A percentile compares a stretch with the other conserved stretches of the same genome.
Evolutionary conservation across 2,329 filamentous ascomycete genomes (phyloP).

Genomic region (Moelleriella libera): DNA sequence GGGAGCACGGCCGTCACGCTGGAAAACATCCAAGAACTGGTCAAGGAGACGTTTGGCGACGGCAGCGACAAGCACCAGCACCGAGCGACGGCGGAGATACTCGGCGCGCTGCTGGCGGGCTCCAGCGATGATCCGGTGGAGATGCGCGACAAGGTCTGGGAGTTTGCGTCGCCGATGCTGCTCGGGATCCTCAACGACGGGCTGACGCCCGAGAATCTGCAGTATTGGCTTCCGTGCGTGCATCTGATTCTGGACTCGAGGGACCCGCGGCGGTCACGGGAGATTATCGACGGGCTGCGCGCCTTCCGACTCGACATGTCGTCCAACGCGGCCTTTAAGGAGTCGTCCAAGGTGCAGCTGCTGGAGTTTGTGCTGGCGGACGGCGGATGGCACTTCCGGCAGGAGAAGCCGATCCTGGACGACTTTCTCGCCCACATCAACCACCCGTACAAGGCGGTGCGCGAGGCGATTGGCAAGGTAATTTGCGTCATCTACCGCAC

Average conservation of each 20-base stretch:
- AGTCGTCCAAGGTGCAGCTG: slow-evolving; percentile 88
- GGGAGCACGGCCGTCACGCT: slow-evolving; percentile 66
- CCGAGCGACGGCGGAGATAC: slow-evolving; percentile 84
- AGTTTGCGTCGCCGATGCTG: slow-evolving; percentile 79
- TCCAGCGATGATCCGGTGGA: slow-evolving; percentile 65
- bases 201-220: slow-evolving; percentile 82
- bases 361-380: slow-evolving; percentile 80
- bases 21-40: slow-evolving; percentile 75
- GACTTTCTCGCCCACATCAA: slow-evolving; percentile 87
- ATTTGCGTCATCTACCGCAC: slow-evolving; percentile 82
- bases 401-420: slow-evolving; percentile 74
- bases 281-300: slow-evolving; percentile 69
- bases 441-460: slow-evolving; percentile 94
- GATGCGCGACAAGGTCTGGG: slow-evolving; percentile 67
- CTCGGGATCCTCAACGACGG: slow-evolving; percentile 79
- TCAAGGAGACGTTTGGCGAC: slow-evolving; percentile 68
- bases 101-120: slow-evolving; percentile 71
- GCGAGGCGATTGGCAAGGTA: slow-evolving; percentile 85
- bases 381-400: slow-evolving; percentile 89
- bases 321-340: slow-evolving; percentile 96
- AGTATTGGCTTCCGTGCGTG: slow-evolving; percentile 90
- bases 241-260: slow-evolving; percentile 80
- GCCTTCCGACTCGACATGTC: slow-evolving; percentile 85
- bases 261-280: slow-evolving; percentile 77
- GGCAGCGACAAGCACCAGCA: slow-evolving; percentile 97